These are phyloP conservation scores for Globisporangium cystogenes DNA, from an alignment of 352 stramenopile species.

Conservation along the genomic window DNA sequence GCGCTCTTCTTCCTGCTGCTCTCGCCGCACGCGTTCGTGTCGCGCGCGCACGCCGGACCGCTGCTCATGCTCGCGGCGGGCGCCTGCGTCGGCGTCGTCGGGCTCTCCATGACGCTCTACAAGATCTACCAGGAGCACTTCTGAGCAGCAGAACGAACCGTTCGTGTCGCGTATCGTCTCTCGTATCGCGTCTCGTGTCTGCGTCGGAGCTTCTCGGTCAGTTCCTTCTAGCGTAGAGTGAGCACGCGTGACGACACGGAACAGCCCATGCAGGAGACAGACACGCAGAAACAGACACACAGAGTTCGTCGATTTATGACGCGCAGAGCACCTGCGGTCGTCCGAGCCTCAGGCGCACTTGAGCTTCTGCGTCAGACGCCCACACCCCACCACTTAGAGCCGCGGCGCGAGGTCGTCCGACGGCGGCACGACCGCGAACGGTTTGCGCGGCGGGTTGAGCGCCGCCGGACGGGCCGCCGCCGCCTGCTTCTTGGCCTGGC, in stretches of 20 bases:
- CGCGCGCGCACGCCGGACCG: constrained; percentile 33
- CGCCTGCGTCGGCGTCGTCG: constrained; percentile 35
- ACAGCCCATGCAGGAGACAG: too few species aligned
- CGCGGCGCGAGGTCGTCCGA: constrained; percentile 42
- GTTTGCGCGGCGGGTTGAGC: constrained; percentile 58
- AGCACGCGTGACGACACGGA: too few species aligned
- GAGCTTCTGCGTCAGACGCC: too few species aligned
- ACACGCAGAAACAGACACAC: too few species aligned
- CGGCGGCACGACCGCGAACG: constrained; percentile 42
- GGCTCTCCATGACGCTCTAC: constrained; percentile 43
- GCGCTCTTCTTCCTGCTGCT: constrained; percentile 74
- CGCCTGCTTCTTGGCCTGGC: constrained; percentile 9
- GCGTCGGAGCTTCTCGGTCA: too few species aligned
- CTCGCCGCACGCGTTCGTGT: constrained; percentile 31
- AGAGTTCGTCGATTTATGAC: too few species aligned
- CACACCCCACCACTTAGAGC: constrained; percentile 24
- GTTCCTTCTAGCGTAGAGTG: too few species aligned
- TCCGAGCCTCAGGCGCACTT: too few species aligned
- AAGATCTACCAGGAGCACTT: constrained; percentile 25
- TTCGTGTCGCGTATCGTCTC: too few species aligned
- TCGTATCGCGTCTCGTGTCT: too few species aligned
- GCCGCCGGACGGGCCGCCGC: constrained; percentile 19
- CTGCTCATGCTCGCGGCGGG: constrained; percentile 56
- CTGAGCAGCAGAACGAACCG: neutral
- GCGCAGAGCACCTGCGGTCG: too few species aligned